phyloP scores from a whole-genome alignment of 2,329 filamentous ascomycete genomes.

The Arthrobotrys pseudoclavata region DNA sequence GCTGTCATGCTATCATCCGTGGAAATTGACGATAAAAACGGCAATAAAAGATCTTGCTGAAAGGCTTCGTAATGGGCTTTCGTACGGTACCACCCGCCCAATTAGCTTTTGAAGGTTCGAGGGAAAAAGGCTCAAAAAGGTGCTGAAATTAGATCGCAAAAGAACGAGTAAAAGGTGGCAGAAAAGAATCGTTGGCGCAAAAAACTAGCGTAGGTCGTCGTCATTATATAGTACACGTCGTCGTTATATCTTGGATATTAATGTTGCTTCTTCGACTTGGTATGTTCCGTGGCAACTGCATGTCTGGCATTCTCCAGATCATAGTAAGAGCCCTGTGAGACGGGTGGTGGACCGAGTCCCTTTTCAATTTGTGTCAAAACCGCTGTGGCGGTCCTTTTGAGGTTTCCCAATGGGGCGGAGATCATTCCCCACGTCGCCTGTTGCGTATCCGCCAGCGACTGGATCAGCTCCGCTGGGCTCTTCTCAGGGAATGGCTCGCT shows the following conservation, averaged over 20 bases:
- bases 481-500: slow-evolving; percentile 64
- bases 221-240: slow-evolving; percentile 43
- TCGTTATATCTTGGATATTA: slow-evolving; percentile 68
- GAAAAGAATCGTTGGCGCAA: slow-evolving; percentile 8
- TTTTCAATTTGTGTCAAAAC: slow-evolving; percentile 94
- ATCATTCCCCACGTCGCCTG: slow-evolving; percentile 76
- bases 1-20: slow-evolving; percentile 17
- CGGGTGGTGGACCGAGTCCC: slow-evolving; percentile 72
- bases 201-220: slow-evolving; percentile 19
- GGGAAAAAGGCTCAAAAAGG: background rate
- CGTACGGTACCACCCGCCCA: background rate
- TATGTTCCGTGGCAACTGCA: slow-evolving; percentile 72
- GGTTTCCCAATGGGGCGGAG: slow-evolving; percentile 73
- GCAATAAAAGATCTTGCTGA: background rate
- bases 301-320: slow-evolving; percentile 65
- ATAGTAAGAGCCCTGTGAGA: slow-evolving; percentile 62
- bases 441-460: slow-evolving; percentile 73
- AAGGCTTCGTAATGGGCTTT: slow-evolving; percentile 12
- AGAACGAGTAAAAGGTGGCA: slow-evolving; percentile 1
- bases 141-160: slow-evolving; percentile 15
- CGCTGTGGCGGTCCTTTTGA: slow-evolving; percentile 85
- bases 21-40: slow-evolving; percentile 7
- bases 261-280: slow-evolving; percentile 77
- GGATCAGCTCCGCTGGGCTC: slow-evolving; percentile 64
- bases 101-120: slow-evolving; percentile 18